Base-by-base conservation (phyloP, 495 filamentous ascomycete species). In the Talaromyces wortmannii region DNA sequence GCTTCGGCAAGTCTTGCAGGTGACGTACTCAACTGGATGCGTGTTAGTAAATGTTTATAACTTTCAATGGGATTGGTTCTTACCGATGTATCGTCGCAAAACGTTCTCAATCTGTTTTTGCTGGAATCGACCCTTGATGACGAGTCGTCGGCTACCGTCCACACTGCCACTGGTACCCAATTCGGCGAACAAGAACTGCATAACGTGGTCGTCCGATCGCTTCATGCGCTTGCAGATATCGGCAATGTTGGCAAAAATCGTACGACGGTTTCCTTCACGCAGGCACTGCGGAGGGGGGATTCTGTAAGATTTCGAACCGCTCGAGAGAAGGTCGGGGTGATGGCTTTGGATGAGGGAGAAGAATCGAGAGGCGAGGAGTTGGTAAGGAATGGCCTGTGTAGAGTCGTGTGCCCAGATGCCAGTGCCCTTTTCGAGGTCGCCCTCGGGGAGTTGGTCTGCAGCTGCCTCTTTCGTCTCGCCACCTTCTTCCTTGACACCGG, bases 181-280 rank as follows among this genome's bases (percentile, higher is more conserved):
- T 70, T 98, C 94, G 59, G 94, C 91, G 75, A 98, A 97, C 66
- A 97, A 71, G 78, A 96, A 98, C 60, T 91, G 85, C 46, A 90
- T 97, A 61, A 97, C 90, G 75, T 97, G 92, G 69, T 98, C 94
- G 65, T 96, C 92, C 60, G 86, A 88, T 66, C 94, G 82, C 85
- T 98, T 98, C 92, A 98, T 94, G 56, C 90, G 81, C 75, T 89
- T 89, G 75, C 84, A 88, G 60, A 95, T 95, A 67, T 95, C 90
- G 55, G 87, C 80, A 63, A 98, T 91, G 77, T 98, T 98, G 73
- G 94, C 94, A 68, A 97, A 98, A 63, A 97, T 95, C 51, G 94
- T 97, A 87, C 96, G 96, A 83, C 96, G 96, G 83, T 97, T 97
- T 69, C 94, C 94, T 90, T 98, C 95, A 75, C 95, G 91, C 47